phyloP scores from a whole-genome alignment of 164 flowering plant species.

The Nymphaea thermarum region DNA sequence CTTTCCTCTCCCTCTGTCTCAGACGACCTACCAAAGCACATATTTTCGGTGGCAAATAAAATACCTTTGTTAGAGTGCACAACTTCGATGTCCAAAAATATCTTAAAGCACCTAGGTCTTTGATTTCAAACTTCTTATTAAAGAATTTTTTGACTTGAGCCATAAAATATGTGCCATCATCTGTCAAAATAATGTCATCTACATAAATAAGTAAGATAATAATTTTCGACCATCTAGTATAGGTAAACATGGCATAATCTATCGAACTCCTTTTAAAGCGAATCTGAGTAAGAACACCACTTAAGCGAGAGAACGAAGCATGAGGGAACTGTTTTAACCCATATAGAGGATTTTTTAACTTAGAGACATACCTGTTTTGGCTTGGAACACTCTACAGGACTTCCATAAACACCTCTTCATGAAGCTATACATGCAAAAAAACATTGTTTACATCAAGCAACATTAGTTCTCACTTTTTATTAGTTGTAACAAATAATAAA shows the following conservation, averaged over 20 bases:
- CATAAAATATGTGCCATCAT: background rate
- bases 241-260: background rate
- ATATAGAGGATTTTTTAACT: background rate
- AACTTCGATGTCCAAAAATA: background rate
- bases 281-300: background rate
- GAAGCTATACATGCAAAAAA: background rate
- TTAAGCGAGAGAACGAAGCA: background rate
- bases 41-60: background rate
- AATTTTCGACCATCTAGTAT: too few relatives aligned
- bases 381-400: background rate
- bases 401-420: background rate
- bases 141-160: background rate
- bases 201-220: too few relatives aligned
- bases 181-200: background rate
- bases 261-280: background rate
- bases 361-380: background rate
- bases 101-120: background rate
- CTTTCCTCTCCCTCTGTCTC: too few relatives aligned
- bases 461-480: background rate
- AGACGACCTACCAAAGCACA: too few relatives aligned
- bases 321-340: background rate
- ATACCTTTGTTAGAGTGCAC: background rate
- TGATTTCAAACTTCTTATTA: background rate
- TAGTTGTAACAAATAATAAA: background rate
- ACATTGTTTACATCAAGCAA: background rate